Percentiles rank a stretch among this genome's conserved stretches.
phyloP scores from a whole-genome alignment of 1,139 yeast species.

The Pichia terricola region DNA sequence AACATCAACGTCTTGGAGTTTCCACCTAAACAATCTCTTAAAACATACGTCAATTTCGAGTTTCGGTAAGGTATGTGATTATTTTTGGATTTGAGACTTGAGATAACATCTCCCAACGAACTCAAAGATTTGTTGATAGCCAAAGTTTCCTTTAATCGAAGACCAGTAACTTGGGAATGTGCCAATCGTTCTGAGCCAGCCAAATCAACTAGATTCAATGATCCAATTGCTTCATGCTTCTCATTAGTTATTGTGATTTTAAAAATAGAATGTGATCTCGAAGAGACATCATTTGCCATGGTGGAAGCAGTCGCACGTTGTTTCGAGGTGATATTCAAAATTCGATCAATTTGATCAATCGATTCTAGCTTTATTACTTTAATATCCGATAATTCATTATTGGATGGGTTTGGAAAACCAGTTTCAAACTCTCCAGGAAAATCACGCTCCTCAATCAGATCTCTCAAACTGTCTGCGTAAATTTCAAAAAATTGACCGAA shows the following conservation, averaged over 20 bases:
- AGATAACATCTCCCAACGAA: conserved; percentile 83
- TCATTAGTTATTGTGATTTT: conserved; percentile 39
- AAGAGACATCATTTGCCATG: conserved; percentile 68
- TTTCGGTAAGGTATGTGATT: conserved; percentile 46
- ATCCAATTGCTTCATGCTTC: conserved; percentile 33
- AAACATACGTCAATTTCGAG: conserved; percentile 63
- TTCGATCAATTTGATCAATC: conserved; percentile 38
- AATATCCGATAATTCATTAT: conserved; percentile 49
- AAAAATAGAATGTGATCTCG: conserved; percentile 63
- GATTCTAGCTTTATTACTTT: conserved; percentile 36
- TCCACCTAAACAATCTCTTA: conserved; percentile 81
- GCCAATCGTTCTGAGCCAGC: conserved; percentile 89
- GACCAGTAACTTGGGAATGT: conserved; percentile 70
- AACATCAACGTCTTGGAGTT: conserved; percentile 88
- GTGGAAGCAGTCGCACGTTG: conserved; percentile 81
- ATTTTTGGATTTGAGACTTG: conserved; percentile 39
- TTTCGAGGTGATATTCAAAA: conserved; percentile 46
- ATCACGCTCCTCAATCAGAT: conserved; percentile 34
- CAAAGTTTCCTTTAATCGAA: conserved; percentile 77
- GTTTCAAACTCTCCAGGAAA: not conserved
- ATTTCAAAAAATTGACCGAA: conserved; percentile 82
- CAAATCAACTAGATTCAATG: conserved; percentile 72
- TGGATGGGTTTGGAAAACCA: conserved; percentile 25
- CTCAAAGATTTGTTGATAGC: conserved; percentile 85
- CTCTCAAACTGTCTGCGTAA: conserved; percentile 74